Percentiles rank a stretch among this genome's conserved stretches.
Evolutionary conservation across 1,284 basidiomycete species (phyloP).

Genomic region (Apiotrichum sp.): DNA sequence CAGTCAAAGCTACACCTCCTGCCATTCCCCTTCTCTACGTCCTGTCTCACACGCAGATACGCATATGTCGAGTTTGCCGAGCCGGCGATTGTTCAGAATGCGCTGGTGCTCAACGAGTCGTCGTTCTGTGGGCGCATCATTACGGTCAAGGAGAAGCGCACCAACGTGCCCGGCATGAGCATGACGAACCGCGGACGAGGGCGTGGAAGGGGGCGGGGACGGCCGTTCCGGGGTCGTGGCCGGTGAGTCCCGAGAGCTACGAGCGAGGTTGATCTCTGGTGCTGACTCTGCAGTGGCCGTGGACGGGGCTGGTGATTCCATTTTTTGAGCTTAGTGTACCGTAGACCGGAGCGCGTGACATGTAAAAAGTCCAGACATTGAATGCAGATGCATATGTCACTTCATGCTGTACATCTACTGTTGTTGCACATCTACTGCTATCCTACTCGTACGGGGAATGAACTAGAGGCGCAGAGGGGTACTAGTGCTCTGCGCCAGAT

Average conservation of each 20-base stretch:
- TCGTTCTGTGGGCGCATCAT: conserved; percentile 88
- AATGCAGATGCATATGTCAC: conserved; percentile 7
- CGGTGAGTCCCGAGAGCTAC: neutral
- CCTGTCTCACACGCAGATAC: conserved; percentile 55
- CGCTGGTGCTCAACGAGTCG: conserved; percentile 90
- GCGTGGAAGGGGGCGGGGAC: conserved; percentile 52
- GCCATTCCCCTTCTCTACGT: no score
- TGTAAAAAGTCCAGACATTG: no score
- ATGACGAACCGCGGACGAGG: conserved; percentile 60
- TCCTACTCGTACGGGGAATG: neutral
- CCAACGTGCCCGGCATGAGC: conserved; percentile 82
- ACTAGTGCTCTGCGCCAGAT: neutral
- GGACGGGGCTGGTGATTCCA: conserved; percentile 56
- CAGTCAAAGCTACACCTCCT: no score
- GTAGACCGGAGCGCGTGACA: neutral
- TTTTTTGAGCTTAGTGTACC: neutral
- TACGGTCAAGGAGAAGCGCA: conserved; percentile 88
- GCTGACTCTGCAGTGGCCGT: conserved; percentile 44
- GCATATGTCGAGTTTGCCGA: conserved; percentile 99
- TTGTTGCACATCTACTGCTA: conserved; percentile 5
- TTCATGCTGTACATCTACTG: conserved; percentile 10
- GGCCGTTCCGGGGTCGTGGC: conserved; percentile 64
- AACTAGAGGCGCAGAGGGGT: neutral
- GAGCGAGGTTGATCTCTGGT: conserved; percentile 9
- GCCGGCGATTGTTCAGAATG: conserved; percentile 84